A percentile compares a stretch with the other conserved stretches of the same genome.
phyloP scores from a whole-genome alignment of 2,329 filamentous ascomycete genomes.

The Ilyonectria sp. region DNA sequence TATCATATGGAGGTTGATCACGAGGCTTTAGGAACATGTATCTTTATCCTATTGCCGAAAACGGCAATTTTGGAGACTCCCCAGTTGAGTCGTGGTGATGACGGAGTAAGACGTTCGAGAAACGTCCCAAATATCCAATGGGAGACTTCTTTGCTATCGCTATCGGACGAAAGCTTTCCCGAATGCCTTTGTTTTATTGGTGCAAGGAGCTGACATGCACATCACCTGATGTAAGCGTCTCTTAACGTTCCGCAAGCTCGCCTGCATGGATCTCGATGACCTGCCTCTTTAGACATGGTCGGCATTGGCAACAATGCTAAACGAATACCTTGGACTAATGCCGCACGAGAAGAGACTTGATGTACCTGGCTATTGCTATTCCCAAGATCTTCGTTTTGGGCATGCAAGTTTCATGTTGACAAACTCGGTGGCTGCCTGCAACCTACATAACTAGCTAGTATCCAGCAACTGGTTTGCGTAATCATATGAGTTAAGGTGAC shows the following conservation, averaged over 20 bases:
- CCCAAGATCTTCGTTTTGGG: background rate
- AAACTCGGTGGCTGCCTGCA: background rate
- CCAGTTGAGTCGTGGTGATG: background rate
- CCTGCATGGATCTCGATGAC: background rate
- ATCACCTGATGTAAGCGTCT: background rate
- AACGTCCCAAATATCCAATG: no score
- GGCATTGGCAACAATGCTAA: background rate
- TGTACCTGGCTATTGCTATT: background rate
- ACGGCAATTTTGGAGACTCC: background rate
- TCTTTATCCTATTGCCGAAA: no score
- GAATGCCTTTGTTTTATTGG: background rate
- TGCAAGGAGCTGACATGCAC: background rate
- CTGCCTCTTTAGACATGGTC: slow-evolving; percentile 2
- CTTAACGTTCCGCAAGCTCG: background rate
- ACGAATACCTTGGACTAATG: background rate
- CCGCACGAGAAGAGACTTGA: no score
- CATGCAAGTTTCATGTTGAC: background rate
- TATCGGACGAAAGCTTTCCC: background rate
- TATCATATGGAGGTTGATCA: no score
- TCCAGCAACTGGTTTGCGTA: background rate
- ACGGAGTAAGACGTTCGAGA: background rate
- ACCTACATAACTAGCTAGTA: background rate
- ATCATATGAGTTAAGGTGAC: background rate
- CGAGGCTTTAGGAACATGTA: no score
- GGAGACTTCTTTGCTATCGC: no score